Evolutionary conservation across 345 rosid genomes (phyloP).

Genomic region (Gossypium raimondii): DNA sequence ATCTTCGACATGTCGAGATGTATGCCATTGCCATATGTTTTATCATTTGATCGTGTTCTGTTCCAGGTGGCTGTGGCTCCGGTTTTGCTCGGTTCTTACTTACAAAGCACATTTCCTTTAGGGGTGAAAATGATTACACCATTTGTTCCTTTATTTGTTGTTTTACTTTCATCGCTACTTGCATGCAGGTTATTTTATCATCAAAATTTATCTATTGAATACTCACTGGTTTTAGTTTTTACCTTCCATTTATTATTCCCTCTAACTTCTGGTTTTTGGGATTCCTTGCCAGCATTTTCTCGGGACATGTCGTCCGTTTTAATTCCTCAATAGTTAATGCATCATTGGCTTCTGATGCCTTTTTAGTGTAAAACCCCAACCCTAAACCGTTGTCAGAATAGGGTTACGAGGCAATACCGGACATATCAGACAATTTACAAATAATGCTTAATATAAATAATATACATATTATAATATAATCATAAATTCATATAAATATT

Average conservation of each 20-base stretch:
- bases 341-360: constrained; percentile 31
- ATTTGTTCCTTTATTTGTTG: constrained; percentile 61
- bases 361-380: constrained; percentile 7
- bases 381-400: too few species aligned
- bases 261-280: not conserved
- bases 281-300: constrained; percentile 44
- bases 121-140: constrained; percentile 45
- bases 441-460: too few species aligned
- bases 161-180: constrained; percentile 50
- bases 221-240: not conserved
- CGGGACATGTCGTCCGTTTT: constrained; percentile 47
- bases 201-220: not conserved
- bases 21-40: not conserved
- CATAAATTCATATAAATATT: too few species aligned
- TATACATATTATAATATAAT: too few species aligned
- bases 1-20: not conserved
- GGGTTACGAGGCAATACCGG: too few species aligned
- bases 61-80: constrained; percentile 59
- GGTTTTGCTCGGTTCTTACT: constrained; percentile 51
- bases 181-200: constrained; percentile 49
- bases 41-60: constrained; percentile 2
- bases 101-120: constrained; percentile 49
- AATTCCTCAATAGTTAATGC: constrained; percentile 44
- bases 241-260: not conserved
- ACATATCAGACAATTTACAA: too few species aligned